phyloP scores from a whole-genome alignment of 2,329 filamentous ascomycete genomes.

The Trichoderma sp. region DNA sequence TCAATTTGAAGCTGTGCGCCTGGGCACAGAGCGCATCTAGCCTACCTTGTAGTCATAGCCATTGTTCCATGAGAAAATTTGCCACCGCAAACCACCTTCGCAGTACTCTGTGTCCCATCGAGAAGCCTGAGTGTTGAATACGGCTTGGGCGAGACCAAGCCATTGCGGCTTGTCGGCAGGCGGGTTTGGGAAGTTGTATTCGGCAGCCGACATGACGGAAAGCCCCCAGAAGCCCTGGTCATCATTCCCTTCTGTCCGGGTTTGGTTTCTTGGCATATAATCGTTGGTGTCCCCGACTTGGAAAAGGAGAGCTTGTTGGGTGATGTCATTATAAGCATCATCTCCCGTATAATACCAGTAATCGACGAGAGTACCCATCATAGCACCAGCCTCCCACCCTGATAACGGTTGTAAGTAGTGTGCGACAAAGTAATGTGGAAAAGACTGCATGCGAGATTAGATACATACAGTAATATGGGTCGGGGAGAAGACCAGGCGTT shows the following conservation, averaged over 20 bases:
- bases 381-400: conserved; percentile 75
- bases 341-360: conserved; percentile 86
- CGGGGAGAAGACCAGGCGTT: conserved; percentile 53
- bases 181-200: conserved; percentile 67
- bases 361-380: conserved; percentile 71
- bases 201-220: conserved; percentile 69
- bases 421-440: neutral
- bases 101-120: conserved; percentile 73
- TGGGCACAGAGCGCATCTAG: neutral
- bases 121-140: conserved; percentile 76
- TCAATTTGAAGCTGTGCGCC: no score
- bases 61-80: conserved; percentile 80
- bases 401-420: conserved; percentile 2
- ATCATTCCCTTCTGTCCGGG: conserved; percentile 69
- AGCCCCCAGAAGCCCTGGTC: conserved; percentile 77
- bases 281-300: conserved; percentile 73
- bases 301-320: conserved; percentile 67
- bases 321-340: conserved; percentile 67
- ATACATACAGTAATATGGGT: conserved; percentile 57
- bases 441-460: neutral
- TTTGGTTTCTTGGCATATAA: conserved; percentile 77
- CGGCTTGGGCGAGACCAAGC: conserved; percentile 73
- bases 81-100: conserved; percentile 78
- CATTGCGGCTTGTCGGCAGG: conserved; percentile 60
- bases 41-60: conserved; percentile 72